Conservation (phyloP, 306 rosid species). For the Luffa acutangula region DNA sequence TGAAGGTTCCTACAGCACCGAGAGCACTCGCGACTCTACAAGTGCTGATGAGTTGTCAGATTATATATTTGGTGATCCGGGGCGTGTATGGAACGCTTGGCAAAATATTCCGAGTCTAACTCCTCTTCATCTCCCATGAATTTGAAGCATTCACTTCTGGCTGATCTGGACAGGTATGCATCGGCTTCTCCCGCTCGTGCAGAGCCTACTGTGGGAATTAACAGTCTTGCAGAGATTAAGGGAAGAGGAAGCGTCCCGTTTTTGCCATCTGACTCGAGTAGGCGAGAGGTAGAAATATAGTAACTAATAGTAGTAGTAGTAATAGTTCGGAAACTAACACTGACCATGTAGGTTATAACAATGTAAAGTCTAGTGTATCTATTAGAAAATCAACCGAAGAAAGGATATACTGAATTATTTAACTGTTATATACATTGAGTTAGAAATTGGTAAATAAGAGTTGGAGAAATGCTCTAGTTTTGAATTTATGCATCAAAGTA, state of each 20-base stretch:
- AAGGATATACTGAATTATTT: conserved; percentile 19
- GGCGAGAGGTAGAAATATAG: conserved; percentile 39
- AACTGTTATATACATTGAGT: conserved; percentile 23
- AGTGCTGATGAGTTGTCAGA: conserved; percentile 74
- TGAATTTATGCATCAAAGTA: not conserved
- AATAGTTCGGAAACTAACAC: conserved; percentile 30
- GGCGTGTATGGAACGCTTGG: conserved; percentile 30
- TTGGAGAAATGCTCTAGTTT: conserved; percentile 7
- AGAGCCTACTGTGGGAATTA: conserved; percentile 11
- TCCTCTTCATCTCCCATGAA: conserved; percentile 43
- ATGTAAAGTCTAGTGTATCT: conserved; percentile 30
- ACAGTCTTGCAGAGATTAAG: conserved; percentile 14
- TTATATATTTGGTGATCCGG: conserved; percentile 67
- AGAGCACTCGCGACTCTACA: conserved; percentile 50
- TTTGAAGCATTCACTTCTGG: conserved; percentile 39
- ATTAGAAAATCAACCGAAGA: conserved; percentile 40
- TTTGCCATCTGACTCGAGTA: conserved; percentile 43
- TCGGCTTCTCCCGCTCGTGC: conserved; percentile 28
- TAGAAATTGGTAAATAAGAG: conserved; percentile 40
- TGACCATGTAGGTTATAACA: conserved; percentile 44
- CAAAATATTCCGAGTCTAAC: conserved; percentile 41
- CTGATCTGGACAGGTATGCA: conserved; percentile 40
- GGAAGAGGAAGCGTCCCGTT: conserved; percentile 22
- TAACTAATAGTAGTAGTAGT: conserved; percentile 28
- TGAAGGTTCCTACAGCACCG: conserved; percentile 82